phyloP scores from a whole-genome alignment of 78 protist genomes.

The Dictyostelium intermedium region DNA sequence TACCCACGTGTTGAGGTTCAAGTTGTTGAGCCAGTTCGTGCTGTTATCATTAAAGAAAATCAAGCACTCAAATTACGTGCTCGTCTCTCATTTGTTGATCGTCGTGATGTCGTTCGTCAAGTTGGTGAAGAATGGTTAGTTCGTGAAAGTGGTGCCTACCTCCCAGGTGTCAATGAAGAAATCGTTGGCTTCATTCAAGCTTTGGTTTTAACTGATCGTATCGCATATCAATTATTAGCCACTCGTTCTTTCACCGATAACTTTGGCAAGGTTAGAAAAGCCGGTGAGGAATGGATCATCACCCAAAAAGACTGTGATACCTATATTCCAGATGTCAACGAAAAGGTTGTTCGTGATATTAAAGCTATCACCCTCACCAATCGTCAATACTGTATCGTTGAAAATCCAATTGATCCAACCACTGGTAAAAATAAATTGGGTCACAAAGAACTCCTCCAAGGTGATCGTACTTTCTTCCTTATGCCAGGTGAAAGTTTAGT shows the following conservation, averaged over 20 bases:
- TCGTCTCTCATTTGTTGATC: conserved; percentile 72
- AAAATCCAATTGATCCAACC: conserved; percentile 79
- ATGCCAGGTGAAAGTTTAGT: conserved; percentile 92
- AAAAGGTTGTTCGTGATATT: conserved; percentile 78
- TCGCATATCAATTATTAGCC: conserved; percentile 86
- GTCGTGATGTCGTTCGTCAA: conserved; percentile 31
- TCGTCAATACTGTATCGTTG: conserved; percentile 91
- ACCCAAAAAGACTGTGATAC: conserved; percentile 83
- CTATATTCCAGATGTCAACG: conserved; percentile 89
- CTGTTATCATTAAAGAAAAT: conserved; percentile 81
- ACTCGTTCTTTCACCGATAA: conserved; percentile 84
- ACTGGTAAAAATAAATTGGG: conserved; percentile 84
- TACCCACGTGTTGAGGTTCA: conserved; percentile 83
- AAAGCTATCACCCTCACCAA: conserved; percentile 81
- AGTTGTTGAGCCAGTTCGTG: conserved; percentile 71
- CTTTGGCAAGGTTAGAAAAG: conserved; percentile 78
- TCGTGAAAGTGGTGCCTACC: conserved; percentile 83
- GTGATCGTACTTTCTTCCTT: conserved; percentile 89
- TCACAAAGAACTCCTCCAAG: conserved; percentile 72
- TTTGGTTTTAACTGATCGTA: conserved; percentile 85
- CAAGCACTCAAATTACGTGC: conserved; percentile 91
- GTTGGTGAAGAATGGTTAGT: conserved; percentile 92
- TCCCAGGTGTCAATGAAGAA: conserved; percentile 88
- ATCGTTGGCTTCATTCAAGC: conserved; percentile 79
- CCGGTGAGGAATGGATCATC: conserved; percentile 94